phyloP scores from a whole-genome alignment of 2,329 filamentous ascomycete species.

The Aureobasidium sp. region DNA sequence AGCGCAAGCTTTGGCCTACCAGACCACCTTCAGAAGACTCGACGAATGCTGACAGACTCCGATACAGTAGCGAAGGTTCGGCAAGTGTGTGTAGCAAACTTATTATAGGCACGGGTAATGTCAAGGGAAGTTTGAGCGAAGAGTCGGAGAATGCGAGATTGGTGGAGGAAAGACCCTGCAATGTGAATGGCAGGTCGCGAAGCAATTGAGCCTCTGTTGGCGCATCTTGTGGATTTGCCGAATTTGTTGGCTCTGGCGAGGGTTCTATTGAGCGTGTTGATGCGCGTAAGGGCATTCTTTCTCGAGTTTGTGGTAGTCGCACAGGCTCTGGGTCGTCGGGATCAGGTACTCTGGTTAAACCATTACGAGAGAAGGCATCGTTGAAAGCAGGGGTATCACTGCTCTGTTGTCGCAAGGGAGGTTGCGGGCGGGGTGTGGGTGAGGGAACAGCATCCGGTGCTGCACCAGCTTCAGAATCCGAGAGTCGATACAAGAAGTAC shows the following conservation, averaged over 20 bases:
- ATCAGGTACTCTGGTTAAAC: constrained; percentile 34
- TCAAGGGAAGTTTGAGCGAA: constrained; percentile 67
- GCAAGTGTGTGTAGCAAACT: constrained; percentile 83
- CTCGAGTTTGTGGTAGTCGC: constrained; percentile 18
- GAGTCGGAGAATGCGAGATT: constrained; percentile 69
- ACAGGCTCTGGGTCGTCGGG: constrained; percentile 23
- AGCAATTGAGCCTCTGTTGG: constrained; percentile 40
- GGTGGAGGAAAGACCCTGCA: constrained; percentile 85
- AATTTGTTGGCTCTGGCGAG: background rate
- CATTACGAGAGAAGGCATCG: constrained; percentile 43
- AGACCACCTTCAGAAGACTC: constrained; percentile 74
- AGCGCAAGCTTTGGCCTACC: constrained; percentile 84
- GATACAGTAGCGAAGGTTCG: constrained; percentile 89
- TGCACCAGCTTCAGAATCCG: constrained; percentile 41
- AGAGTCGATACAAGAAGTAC: constrained; percentile 78
- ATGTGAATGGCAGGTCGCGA: constrained; percentile 77
- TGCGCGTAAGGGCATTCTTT: constrained; percentile 11
- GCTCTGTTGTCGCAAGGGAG: constrained; percentile 1
- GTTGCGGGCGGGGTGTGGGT: background rate
- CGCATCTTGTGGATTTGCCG: constrained; percentile 2
- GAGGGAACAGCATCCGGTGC: background rate
- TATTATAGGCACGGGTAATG: constrained; percentile 74
- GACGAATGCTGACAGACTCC: constrained; percentile 71
- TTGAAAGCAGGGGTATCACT: constrained; percentile 30
- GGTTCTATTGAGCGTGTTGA: constrained; percentile 8